These are phyloP conservation scores for Neonectria faginata DNA, from an alignment of 2,329 filamentous ascomycete species.

Conservation along the genomic window DNA sequence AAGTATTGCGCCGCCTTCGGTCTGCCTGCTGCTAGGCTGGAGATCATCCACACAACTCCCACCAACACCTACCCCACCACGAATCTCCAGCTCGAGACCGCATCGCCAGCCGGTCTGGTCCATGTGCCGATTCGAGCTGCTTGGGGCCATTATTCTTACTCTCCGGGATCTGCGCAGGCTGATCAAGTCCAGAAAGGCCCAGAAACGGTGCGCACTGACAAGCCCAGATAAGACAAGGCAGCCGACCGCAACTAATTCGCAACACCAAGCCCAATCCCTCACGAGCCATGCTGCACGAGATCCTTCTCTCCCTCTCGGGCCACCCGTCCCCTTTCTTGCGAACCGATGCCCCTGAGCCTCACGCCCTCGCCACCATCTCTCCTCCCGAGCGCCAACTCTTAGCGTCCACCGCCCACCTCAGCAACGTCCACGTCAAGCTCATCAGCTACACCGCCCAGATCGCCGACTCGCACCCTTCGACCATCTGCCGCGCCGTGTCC, in stretches of 20 bases:
- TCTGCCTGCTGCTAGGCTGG: background rate
- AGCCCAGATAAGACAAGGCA: background rate
- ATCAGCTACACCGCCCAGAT: slow-evolving; percentile 75
- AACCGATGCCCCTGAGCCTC: slow-evolving; percentile 59
- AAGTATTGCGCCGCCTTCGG: background rate
- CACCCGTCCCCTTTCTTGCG: slow-evolving; percentile 90
- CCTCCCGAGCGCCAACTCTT: slow-evolving; percentile 87
- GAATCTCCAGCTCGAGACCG: slow-evolving; percentile 6
- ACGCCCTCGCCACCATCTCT: slow-evolving; percentile 67
- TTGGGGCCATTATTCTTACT: slow-evolving; percentile 63
- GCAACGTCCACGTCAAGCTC: slow-evolving; percentile 80
- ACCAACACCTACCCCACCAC: slow-evolving; percentile 24
- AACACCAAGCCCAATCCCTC: slow-evolving; percentile 23
- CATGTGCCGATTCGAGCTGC: slow-evolving; percentile 68
- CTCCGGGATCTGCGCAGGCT: slow-evolving; percentile 58
- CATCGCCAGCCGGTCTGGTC: slow-evolving; percentile 24
- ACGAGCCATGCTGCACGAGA: slow-evolving; percentile 90
- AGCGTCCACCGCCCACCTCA: slow-evolving; percentile 79
- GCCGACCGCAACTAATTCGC: slow-evolving; percentile 25
- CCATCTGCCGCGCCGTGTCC: slow-evolving; percentile 88
- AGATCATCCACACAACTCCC: background rate
- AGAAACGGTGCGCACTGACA: slow-evolving; percentile 36
- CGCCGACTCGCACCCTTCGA: slow-evolving; percentile 77
- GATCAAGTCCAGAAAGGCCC: slow-evolving; percentile 51
- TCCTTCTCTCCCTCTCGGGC: slow-evolving; percentile 94